These are phyloP conservation scores for Cicer arietinum DNA, from an alignment of 306 rosid genomes.

Conservation along the genomic window DNA sequence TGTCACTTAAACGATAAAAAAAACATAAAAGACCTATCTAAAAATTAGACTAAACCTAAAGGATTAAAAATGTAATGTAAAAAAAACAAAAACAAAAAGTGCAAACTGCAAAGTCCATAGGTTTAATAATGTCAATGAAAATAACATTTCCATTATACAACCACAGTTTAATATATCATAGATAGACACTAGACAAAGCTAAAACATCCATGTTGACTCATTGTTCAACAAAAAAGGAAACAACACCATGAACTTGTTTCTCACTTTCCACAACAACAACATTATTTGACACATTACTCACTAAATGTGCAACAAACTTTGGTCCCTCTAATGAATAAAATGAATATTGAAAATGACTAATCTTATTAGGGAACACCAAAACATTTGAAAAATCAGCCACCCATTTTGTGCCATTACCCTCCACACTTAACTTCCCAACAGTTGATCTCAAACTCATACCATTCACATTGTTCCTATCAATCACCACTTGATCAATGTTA, in stretches of 20 bases:
- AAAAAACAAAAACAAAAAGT: too few species aligned
- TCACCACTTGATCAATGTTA: slow-evolving; percentile 59
- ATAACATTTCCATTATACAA: background rate
- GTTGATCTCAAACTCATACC: slow-evolving; percentile 63
- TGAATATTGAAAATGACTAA: slow-evolving; percentile 59
- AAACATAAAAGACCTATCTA: too few species aligned
- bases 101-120: background rate
- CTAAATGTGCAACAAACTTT: slow-evolving; percentile 55
- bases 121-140: background rate
- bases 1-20: too few species aligned
- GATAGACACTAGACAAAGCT: background rate
- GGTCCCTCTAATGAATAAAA: slow-evolving; percentile 42
- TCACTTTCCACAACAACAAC: slow-evolving; percentile 55
- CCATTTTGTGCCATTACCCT: slow-evolving; percentile 58
- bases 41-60: too few species aligned
- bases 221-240: slow-evolving; percentile 43
- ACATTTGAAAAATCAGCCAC: slow-evolving; percentile 56
- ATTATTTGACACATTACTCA: slow-evolving; percentile 59
- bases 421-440: slow-evolving; percentile 50
- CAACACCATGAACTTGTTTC: slow-evolving; percentile 39
- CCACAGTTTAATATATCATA: slow-evolving; percentile 4
- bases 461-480: slow-evolving; percentile 58
- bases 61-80: too few species aligned
- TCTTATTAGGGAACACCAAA: slow-evolving; percentile 59
- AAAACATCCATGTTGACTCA: background rate